A percentile compares a stretch with the other conserved stretches of the same genome.
phyloP scores from a whole-genome alignment of 2,329 filamentous ascomycete genomes.

The Xylariaceae sp. region DNA sequence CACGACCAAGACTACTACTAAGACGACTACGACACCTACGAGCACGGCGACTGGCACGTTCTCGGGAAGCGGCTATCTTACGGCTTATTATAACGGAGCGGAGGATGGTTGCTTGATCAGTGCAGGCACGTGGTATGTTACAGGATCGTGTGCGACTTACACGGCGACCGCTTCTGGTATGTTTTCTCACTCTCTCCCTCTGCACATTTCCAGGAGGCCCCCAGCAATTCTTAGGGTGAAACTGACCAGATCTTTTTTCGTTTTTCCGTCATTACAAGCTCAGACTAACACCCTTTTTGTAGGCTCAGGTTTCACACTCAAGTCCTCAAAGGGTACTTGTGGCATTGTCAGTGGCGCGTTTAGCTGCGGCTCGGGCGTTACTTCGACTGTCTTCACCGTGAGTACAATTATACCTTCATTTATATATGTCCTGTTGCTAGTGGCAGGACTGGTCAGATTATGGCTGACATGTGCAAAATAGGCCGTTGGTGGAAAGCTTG shows the following conservation, averaged over 20 bases:
- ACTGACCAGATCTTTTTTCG: too few relatives aligned
- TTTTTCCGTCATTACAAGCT: too few relatives aligned
- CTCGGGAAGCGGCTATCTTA: conserved; percentile 64
- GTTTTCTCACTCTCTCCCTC: neutral
- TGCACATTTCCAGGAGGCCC: neutral
- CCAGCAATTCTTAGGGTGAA: too few relatives aligned
- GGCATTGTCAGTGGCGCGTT: conserved; percentile 59
- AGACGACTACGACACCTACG: conserved; percentile 43
- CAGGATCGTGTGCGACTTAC: conserved; percentile 71
- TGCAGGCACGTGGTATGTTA: conserved; percentile 69
- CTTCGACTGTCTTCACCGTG: conserved; percentile 28
- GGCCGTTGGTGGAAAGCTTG: conserved; percentile 28
- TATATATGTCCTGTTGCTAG: neutral
- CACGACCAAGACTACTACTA: conserved; percentile 43
- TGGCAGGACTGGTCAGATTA: accelerated
- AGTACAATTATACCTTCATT: neutral
- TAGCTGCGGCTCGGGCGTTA: conserved; percentile 57
- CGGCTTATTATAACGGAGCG: conserved; percentile 57
- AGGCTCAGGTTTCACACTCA: conserved; percentile 59
- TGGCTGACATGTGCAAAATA: neutral
- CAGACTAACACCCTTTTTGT: neutral
- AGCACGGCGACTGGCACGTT: conserved; percentile 45
- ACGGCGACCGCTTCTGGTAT: conserved; percentile 53
- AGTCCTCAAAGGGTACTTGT: conserved; percentile 64
- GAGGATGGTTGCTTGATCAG: conserved; percentile 70